phyloP scores from a whole-genome alignment of 2,329 filamentous ascomycete genomes.

The Chlorencoelia australis region DNA sequence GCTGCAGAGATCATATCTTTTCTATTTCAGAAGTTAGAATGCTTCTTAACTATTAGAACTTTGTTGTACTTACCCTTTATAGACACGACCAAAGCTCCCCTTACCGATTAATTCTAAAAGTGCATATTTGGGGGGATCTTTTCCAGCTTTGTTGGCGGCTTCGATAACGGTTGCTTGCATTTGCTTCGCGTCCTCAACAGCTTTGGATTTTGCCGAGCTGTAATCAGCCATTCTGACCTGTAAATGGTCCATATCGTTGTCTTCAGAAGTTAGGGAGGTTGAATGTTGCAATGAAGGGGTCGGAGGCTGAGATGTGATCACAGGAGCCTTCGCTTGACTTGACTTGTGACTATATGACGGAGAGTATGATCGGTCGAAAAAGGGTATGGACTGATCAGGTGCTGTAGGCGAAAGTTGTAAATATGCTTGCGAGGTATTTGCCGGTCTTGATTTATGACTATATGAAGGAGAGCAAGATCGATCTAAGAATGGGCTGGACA shows the following conservation, averaged over 20 bases:
- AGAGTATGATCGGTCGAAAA: no score
- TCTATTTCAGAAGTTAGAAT: slow-evolving; percentile 13
- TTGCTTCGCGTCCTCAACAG: slow-evolving; percentile 56
- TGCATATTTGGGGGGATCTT: slow-evolving; percentile 54
- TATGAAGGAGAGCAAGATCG: no score
- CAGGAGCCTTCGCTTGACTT: no score
- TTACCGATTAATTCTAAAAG: slow-evolving; percentile 66
- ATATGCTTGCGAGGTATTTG: no score
- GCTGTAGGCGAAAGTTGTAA: no score
- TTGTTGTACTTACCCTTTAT: slow-evolving; percentile 40
- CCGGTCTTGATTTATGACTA: no score
- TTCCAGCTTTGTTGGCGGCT: slow-evolving; percentile 47
- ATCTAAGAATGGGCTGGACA: no score
- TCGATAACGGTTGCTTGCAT: slow-evolving; percentile 58
- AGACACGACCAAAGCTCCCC: slow-evolving; percentile 64
- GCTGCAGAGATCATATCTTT: slow-evolving; percentile 29
- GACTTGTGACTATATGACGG: no score
- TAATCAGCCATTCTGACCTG: slow-evolving; percentile 11
- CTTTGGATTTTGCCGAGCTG: slow-evolving; percentile 16
- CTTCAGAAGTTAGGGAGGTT: no score
- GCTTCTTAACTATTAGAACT: background rate
- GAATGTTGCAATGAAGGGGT: no score
- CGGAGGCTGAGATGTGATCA: no score
- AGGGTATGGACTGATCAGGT: no score
- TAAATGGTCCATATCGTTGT: slow-evolving; percentile 10